These are phyloP conservation scores for Fragaria iinumae DNA, from an alignment of 306 rosid species.

Conservation along the genomic window DNA sequence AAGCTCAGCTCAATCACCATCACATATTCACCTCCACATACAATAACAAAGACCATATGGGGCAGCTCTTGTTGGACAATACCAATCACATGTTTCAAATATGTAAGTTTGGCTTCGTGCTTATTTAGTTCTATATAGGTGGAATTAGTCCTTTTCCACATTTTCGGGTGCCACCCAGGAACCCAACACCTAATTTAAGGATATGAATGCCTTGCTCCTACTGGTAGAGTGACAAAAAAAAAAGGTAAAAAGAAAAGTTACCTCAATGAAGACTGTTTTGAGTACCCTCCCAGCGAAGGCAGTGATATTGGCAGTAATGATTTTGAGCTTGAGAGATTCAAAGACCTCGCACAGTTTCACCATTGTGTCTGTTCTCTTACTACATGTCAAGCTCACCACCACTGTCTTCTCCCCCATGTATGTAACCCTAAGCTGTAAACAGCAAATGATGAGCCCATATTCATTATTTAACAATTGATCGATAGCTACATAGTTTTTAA, in stretches of 20 bases:
- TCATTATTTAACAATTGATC: neutral
- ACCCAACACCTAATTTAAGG: neutral
- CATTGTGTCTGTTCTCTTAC: slow-evolving; percentile 79
- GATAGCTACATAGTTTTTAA: neutral
- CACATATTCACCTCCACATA: neutral
- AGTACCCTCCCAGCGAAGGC: slow-evolving; percentile 67
- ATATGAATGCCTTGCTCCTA: neutral
- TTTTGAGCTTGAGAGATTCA: slow-evolving; percentile 87
- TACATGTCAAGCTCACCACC: slow-evolving; percentile 83
- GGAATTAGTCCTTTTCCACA: neutral
- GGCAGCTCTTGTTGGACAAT: neutral
- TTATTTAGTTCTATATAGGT: no score
- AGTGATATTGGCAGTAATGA: slow-evolving; percentile 70
- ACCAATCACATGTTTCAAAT: neutral
- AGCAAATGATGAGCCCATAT: slow-evolving; percentile 1
- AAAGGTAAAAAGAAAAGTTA: neutral
- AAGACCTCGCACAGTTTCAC: slow-evolving; percentile 83
- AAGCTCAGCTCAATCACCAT: neutral
- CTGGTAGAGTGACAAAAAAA: neutral
- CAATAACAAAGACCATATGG: neutral
- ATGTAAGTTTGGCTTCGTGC: neutral
- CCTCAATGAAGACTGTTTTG: slow-evolving; percentile 92
- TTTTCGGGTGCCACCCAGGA: neutral
- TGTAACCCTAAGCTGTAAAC: slow-evolving; percentile 63
- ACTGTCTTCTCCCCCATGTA: slow-evolving; percentile 72